Evolutionary conservation across 495 filamentous ascomycete genomes (phyloP), one percentile per base, ranked within the genome.

Genomic region (Penicillium cosmopolitanum): DNA sequence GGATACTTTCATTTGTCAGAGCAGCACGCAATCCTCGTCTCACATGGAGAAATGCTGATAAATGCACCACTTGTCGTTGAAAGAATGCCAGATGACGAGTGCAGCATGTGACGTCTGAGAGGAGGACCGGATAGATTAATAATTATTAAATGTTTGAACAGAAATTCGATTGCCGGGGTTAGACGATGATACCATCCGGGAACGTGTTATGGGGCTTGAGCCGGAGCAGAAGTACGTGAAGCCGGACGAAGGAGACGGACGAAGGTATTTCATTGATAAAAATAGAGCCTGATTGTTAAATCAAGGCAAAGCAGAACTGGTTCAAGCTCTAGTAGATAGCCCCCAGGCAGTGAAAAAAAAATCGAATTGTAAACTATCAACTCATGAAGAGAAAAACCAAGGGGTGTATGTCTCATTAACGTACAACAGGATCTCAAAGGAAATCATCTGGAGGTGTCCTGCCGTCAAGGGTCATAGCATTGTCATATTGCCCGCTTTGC

Each of bases 341-440:
- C 8, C 28, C 28, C 6, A 1, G 28, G 28, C 28, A 31, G 28
- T 31, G 1, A 16, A 50, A 38, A 13, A 6, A 23, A 48, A 64
- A 58, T 48, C 35, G 56, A 57, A 55, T 62, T 56, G 57, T 61
- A 64, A 13, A 69, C 64, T 71, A 77, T 75, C 35, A 38, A 71
- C 67, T 62, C 28, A 62, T 44, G 69, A 70, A 66, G 62, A 23
- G 50, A 69, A 74, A 55, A 46, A 12, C 35, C 31, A 56, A 10
- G n/a, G 60, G 58, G 58, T 60, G 65, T 70, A 73, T 73, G 67
- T 70, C 71, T 75, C 71, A 73, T 72, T 67, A 73, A 68, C 63
- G 68, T 65, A 69, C 68, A 65, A 53, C 67, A 64, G 66, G 68
- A 70, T 65, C 57, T 62, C 55, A 31, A 62, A 65, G 56, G 55